A percentile compares a stretch with the other conserved stretches of the same genome.
Conservation (phyloP, 208 protist species). For the Leishmania arabica region DNA sequence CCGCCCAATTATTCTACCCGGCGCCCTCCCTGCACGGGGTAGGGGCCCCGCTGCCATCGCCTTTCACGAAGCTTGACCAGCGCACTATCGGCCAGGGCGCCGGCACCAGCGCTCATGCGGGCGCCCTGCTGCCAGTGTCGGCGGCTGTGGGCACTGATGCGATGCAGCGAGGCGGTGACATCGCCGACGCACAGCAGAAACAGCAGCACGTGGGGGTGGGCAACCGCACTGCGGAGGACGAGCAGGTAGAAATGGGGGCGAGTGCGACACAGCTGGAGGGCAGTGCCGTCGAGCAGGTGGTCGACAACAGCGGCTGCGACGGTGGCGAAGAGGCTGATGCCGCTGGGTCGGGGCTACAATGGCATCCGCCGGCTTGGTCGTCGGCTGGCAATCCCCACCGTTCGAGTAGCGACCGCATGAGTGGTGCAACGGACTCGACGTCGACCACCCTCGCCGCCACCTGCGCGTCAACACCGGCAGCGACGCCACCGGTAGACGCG, state of each 20-base stretch:
- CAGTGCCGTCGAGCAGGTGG: background rate
- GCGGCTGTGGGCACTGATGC: background rate
- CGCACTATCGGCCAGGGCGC: background rate
- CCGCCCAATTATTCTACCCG: slow-evolving; percentile 16
- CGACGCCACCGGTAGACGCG: background rate
- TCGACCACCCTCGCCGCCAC: background rate
- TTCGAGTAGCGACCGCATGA: background rate
- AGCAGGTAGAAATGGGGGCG: background rate
- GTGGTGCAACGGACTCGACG: background rate
- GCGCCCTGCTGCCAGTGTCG: background rate
- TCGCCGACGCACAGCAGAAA: background rate
- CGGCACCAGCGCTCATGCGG: background rate
- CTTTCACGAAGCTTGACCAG: background rate
- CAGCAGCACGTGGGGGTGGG: background rate
- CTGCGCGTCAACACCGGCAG: background rate
- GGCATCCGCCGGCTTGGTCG: background rate
- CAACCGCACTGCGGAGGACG: background rate
- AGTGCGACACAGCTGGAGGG: background rate
- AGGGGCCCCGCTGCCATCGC: background rate
- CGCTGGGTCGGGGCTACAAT: background rate
- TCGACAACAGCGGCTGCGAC: background rate
- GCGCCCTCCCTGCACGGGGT: background rate
- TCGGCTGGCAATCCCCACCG: background rate
- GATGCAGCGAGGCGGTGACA: background rate
- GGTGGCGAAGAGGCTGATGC: background rate